phyloP scores from a whole-genome alignment of 2,329 filamentous ascomycete species.

The Cytospora piceae region DNA sequence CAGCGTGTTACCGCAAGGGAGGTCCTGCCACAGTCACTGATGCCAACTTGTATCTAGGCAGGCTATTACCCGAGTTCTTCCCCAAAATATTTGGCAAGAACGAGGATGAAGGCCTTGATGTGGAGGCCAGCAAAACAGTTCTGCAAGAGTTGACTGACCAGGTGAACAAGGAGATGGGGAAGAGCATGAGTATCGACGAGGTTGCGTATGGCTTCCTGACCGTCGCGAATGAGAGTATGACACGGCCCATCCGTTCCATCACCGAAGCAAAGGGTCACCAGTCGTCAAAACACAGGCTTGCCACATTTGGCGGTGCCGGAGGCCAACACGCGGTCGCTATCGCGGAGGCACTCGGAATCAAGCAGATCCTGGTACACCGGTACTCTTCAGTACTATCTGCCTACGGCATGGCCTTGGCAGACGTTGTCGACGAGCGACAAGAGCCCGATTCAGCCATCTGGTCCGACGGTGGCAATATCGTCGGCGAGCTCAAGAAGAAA shows the following conservation, averaged over 20 bases:
- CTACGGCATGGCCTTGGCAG: slow-evolving; percentile 90
- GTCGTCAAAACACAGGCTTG: slow-evolving; percentile 85
- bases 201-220: slow-evolving; percentile 89
- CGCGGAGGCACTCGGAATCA: slow-evolving; percentile 80
- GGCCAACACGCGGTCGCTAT: slow-evolving; percentile 94
- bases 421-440: slow-evolving; percentile 90
- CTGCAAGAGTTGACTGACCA: slow-evolving; percentile 76
- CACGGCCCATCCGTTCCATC: slow-evolving; percentile 82
- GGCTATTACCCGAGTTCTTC: slow-evolving; percentile 87
- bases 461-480: slow-evolving; percentile 60
- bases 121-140: slow-evolving; percentile 72
- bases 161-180: slow-evolving; percentile 76
- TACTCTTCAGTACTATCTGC: slow-evolving; percentile 90
- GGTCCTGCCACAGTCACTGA: slow-evolving; percentile 93
- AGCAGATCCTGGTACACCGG: slow-evolving; percentile 81
- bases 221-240: slow-evolving; percentile 92
- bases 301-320: slow-evolving; percentile 89
- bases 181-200: slow-evolving; percentile 76
- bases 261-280: slow-evolving; percentile 93
- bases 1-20: slow-evolving; percentile 87
- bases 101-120: slow-evolving; percentile 80
- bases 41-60: slow-evolving; percentile 83
- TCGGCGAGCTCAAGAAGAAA: slow-evolving; percentile 68
- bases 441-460: slow-evolving; percentile 71
- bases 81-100: slow-evolving; percentile 93